These are phyloP conservation scores for Davidsoniella eucalypti DNA, from an alignment of 2,329 filamentous ascomycete species.

Conservation along the genomic window DNA sequence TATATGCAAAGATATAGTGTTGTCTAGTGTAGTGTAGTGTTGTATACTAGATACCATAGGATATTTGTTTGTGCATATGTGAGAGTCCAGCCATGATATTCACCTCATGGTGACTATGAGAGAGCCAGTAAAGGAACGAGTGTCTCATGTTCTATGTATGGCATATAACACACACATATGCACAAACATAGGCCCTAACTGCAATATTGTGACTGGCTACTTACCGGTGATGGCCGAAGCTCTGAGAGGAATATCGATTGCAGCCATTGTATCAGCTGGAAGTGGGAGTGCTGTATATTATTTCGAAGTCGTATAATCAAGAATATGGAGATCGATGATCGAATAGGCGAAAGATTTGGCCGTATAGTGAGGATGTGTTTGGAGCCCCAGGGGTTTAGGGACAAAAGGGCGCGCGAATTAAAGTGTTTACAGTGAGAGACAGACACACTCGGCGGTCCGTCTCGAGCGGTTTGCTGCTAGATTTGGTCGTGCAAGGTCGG, in stretches of 20 bases:
- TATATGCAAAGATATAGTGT: too few species aligned
- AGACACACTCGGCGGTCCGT: neutral
- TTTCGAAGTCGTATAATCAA: neutral
- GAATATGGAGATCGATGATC: neutral
- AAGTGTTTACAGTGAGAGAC: neutral
- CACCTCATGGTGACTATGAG: too few species aligned
- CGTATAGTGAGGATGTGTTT: neutral
- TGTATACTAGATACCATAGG: too few species aligned
- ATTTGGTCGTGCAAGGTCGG: too few species aligned
- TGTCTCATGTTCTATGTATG: too few species aligned
- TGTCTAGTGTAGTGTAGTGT: too few species aligned
- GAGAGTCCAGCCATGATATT: too few species aligned
- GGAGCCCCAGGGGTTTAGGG: neutral
- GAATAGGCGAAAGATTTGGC: neutral
- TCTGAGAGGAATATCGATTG: slow-evolving; percentile 2
- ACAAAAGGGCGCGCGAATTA: neutral
- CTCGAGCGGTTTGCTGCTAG: neutral
- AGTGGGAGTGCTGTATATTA: too few species aligned
- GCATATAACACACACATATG: neutral
- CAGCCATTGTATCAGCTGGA: slow-evolving; percentile 1
- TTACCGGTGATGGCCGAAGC: slow-evolving; percentile 2
- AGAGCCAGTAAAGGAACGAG: neutral
- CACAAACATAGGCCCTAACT: neutral
- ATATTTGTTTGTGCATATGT: too few species aligned
- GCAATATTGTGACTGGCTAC: neutral